phyloP scores from a whole-genome alignment of 768 basidiomycete species.

The Lactarius tabidus region DNA sequence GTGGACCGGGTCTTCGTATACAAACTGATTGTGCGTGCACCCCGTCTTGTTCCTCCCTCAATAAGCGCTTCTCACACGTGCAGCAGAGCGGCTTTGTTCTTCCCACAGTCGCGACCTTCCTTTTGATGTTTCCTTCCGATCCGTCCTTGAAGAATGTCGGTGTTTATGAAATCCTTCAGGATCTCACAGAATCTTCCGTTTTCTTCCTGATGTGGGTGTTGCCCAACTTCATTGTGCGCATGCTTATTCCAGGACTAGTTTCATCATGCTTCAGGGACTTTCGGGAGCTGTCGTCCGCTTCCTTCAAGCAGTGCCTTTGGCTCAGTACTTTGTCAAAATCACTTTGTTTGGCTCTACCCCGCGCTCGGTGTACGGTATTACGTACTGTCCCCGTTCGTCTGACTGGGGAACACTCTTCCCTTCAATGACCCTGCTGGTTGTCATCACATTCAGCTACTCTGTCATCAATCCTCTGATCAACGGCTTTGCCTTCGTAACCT shows the following conservation, averaged over 20 bases:
- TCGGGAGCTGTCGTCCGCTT: conserved; percentile 77
- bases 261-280: conserved; percentile 77
- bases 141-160: conserved; percentile 63
- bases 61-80: conserved; percentile 1
- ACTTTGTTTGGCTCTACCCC: conserved; percentile 86
- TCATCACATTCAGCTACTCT: conserved; percentile 80
- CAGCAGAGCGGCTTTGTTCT: conserved; percentile 83
- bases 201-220: conserved; percentile 80
- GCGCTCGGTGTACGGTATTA: conserved; percentile 77
- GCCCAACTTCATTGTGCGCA: not conserved
- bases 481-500: conserved; percentile 76
- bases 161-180: conserved; percentile 64
- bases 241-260: conserved; percentile 39
- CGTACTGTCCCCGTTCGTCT: conserved; percentile 63
- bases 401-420: conserved; percentile 78
- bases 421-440: conserved; percentile 68
- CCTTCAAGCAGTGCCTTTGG: conserved; percentile 67
- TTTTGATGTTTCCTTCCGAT: conserved; percentile 71
- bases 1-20: conserved; percentile 93
- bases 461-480: conserved; percentile 93
- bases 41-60: not conserved
- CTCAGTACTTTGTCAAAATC: conserved; percentile 88
- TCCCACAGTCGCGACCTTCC: no score
- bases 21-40: conserved; percentile 70
- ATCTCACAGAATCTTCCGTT: conserved; percentile 78